These are phyloP conservation scores for Darksidea phi DNA, from an alignment of 495 filamentous ascomycete species.

Conservation along the genomic window DNA sequence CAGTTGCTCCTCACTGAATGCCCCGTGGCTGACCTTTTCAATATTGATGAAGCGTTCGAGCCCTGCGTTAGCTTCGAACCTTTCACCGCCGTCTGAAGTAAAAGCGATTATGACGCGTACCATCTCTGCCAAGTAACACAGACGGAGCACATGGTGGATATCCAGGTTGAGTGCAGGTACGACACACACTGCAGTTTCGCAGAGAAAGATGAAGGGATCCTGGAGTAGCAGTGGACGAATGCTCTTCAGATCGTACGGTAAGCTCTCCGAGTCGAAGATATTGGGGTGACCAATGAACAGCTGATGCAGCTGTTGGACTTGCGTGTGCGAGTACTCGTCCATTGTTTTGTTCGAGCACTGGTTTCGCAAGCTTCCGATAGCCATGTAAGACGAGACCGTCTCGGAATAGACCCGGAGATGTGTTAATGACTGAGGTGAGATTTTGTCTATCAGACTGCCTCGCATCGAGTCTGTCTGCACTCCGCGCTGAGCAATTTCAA, in stretches of 20 bases:
- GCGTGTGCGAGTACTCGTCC: slow-evolving; percentile 66
- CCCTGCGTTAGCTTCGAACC: slow-evolving; percentile 1
- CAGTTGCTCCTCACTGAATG: slow-evolving; percentile 11
- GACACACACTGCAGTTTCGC: slow-evolving; percentile 67
- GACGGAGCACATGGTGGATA: slow-evolving; percentile 75
- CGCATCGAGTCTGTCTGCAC: slow-evolving; percentile 68
- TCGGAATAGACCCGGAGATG: slow-evolving; percentile 90
- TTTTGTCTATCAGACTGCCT: slow-evolving; percentile 75
- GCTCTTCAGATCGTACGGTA: slow-evolving; percentile 50
- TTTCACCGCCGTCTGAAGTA: slow-evolving; percentile 1
- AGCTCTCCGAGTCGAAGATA: slow-evolving; percentile 31
- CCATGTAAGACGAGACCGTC: slow-evolving; percentile 79
- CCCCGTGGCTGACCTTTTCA: slow-evolving; percentile 12
- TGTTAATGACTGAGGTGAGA: slow-evolving; percentile 75
- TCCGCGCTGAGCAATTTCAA: slow-evolving; percentile 91
- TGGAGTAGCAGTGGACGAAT: slow-evolving; percentile 68
- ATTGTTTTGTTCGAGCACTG: slow-evolving; percentile 59
- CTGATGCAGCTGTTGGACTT: slow-evolving; percentile 71
- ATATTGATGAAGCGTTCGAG: slow-evolving; percentile 18
- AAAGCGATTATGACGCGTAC: slow-evolving; percentile 67
- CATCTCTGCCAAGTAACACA: slow-evolving; percentile 91
- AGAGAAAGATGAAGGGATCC: slow-evolving; percentile 87
- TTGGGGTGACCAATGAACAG: slow-evolving; percentile 58
- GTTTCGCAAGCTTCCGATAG: slow-evolving; percentile 67
- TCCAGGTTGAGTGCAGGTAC: slow-evolving; percentile 71